Conservation (phyloP, 108 stramenopile species). For the Pseudonitzschia pungens region DNA sequence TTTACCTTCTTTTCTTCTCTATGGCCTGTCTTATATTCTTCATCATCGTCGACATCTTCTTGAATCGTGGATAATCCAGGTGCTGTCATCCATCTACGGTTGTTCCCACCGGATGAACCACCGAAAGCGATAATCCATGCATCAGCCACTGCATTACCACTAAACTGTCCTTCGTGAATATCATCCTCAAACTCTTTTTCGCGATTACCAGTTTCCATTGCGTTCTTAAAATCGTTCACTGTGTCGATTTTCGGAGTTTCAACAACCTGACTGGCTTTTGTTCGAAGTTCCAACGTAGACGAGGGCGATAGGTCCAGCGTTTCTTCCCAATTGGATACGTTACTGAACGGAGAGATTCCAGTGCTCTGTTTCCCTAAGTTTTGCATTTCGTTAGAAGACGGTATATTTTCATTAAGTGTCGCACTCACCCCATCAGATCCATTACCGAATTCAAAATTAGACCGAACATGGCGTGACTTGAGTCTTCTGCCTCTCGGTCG, state of each 20-base stretch:
- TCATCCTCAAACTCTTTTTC: slow-evolving; percentile 46
- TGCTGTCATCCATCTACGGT: slow-evolving; percentile 68
- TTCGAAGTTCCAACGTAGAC: background rate
- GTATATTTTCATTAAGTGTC: background rate
- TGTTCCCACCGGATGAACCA: slow-evolving; percentile 27
- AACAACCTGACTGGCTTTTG: background rate
- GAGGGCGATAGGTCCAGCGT: background rate
- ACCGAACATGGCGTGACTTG: slow-evolving; percentile 34
- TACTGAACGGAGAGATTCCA: background rate
- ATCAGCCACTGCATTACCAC: slow-evolving; percentile 22
- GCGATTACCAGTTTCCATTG: slow-evolving; percentile 42
- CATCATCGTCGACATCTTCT: slow-evolving; percentile 60
- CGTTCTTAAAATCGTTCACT: slow-evolving; percentile 68
- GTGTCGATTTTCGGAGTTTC: slow-evolving; percentile 48
- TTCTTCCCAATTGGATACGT: background rate
- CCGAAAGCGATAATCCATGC: slow-evolving; percentile 41
- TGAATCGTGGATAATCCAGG: slow-evolving; percentile 73
- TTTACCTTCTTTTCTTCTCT: slow-evolving; percentile 4
- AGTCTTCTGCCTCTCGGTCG: background rate
- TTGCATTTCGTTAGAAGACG: background rate
- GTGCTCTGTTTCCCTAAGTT: background rate
- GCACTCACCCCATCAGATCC: background rate
- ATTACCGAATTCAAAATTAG: slow-evolving; percentile 37
- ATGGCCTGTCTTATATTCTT: slow-evolving; percentile 14
- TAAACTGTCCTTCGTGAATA: slow-evolving; percentile 20